phyloP scores from a whole-genome alignment of 1,284 basidiomycete species.

The Tetrapyrgos nigripes region DNA sequence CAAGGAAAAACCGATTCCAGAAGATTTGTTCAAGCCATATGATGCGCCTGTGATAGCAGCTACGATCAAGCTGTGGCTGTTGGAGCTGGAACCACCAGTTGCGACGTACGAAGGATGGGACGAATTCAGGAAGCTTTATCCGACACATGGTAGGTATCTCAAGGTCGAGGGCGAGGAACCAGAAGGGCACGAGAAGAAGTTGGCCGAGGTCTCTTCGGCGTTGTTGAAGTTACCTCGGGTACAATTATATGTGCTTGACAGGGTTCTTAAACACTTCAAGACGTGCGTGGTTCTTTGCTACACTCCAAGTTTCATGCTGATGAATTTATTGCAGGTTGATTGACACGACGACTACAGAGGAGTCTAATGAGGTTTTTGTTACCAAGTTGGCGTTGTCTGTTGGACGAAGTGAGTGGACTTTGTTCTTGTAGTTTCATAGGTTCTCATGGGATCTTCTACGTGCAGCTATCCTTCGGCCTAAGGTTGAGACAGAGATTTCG shows the following conservation, averaged over 20 bases:
- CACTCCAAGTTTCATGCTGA: background rate
- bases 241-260: slow-evolving; percentile 85
- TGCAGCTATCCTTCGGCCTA: slow-evolving; percentile 83
- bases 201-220: slow-evolving; percentile 73
- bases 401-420: slow-evolving; percentile 73
- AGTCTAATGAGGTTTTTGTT: slow-evolving; percentile 78
- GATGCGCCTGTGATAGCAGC: slow-evolving; percentile 89
- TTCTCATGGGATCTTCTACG: slow-evolving; percentile 10
- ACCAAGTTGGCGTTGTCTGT: slow-evolving; percentile 88
- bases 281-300: slow-evolving; percentile 51
- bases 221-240: slow-evolving; percentile 80
- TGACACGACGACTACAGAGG: slow-evolving; percentile 69
- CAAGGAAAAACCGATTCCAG: slow-evolving; percentile 46
- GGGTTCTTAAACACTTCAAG: slow-evolving; percentile 80
- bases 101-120: slow-evolving; percentile 90
- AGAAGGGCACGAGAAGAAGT: slow-evolving; percentile 62
- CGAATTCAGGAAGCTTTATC: slow-evolving; percentile 85
- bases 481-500: slow-evolving; percentile 80
- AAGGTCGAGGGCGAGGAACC: slow-evolving; percentile 67
- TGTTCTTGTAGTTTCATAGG: background rate
- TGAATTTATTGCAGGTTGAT: slow-evolving; percentile 59
- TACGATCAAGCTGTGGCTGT: slow-evolving; percentile 83
- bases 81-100: slow-evolving; percentile 87
- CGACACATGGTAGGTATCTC: slow-evolving; percentile 44
- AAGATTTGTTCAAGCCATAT: slow-evolving; percentile 71